Evolutionary conservation across 495 filamentous ascomycete species (phyloP), one percentile per base, ranked within the genome.

Genomic region (Neurospora tetraspora): DNA sequence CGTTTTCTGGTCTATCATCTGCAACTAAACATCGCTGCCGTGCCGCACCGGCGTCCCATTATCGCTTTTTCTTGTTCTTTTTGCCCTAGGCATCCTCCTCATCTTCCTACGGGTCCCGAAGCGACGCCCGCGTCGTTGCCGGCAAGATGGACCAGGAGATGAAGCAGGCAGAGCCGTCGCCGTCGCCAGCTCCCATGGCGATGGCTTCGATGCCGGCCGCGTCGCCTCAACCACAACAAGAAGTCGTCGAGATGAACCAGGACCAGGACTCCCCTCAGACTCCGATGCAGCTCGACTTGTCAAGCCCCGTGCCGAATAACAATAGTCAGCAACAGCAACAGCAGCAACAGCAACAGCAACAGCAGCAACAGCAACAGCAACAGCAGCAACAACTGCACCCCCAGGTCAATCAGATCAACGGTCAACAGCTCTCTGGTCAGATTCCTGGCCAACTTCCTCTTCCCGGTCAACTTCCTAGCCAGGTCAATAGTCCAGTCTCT

Each of bases 101-200:
- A 18, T 65, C 53, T 3, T 65, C 14, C 53, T 7, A 9, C 7
- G 3, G 53, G 53, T 65, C 53, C 14, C 6, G 18, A 36, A 65
- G 23, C 53, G 53, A 34, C 53, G 53, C 12, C 27, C 53, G 27
- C 31, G 20, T 39, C 72, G 27, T 40, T 9, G 23, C 39, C 45
- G 72, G 69, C 68, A 59, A 68, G 20, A 77, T 78, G 74, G 80
- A 80, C 71, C 72, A 74, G 69, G 73, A 77, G 65, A 80, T 77
- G 72, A 73, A 73, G 72, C 73, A 72, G 71, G 71, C 72, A 31
- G 72, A 69, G 71, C 72, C 70, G 4, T 68, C 23, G 53, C 27
- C 53, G 27, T 65, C 53, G 53, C 53, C 53, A 65, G 53, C 53
- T 34, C 53, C 53, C 23, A 65, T 65, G 53, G 53, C 53, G 53